Conservation (phyloP, 176 grass and related monocot genomes). For the Poa pratensis region DNA sequence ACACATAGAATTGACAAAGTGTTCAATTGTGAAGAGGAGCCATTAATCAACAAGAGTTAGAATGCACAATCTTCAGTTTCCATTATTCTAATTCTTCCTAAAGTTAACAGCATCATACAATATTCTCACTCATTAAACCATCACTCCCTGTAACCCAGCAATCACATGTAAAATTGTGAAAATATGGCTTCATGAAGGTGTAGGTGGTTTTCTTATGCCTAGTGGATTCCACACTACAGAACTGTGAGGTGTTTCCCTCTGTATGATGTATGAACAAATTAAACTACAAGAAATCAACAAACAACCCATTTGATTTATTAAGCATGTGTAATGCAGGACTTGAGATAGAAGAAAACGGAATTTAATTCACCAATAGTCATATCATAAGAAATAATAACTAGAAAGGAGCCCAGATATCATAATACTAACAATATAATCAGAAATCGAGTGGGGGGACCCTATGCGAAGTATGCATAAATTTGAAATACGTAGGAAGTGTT, state of each 20-base stretch:
- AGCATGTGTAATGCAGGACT: neutral
- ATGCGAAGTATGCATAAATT: neutral
- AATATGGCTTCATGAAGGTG: neutral
- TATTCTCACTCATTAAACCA: neutral
- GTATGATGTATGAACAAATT: neutral
- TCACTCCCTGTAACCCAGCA: neutral
- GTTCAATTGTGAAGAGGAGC: neutral
- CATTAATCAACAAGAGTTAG: neutral
- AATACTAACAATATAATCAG: neutral
- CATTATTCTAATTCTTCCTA: neutral
- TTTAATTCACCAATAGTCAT: neutral
- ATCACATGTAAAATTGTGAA: conserved; percentile 1
- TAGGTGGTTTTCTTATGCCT: neutral
- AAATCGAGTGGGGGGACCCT: neutral
- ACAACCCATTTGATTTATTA: neutral
- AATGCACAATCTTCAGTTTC: neutral
- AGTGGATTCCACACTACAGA: neutral
- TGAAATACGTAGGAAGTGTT: neutral
- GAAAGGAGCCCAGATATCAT: neutral
- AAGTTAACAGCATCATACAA: neutral
- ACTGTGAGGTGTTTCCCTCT: neutral
- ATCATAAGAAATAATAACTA: conserved; percentile 1
- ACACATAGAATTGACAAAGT: neutral
- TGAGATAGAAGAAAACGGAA: neutral
- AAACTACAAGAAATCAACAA: neutral